These are phyloP conservation scores for Xylaria intraflava DNA, from an alignment of 495 filamentous ascomycete species.

Conservation along the genomic window DNA sequence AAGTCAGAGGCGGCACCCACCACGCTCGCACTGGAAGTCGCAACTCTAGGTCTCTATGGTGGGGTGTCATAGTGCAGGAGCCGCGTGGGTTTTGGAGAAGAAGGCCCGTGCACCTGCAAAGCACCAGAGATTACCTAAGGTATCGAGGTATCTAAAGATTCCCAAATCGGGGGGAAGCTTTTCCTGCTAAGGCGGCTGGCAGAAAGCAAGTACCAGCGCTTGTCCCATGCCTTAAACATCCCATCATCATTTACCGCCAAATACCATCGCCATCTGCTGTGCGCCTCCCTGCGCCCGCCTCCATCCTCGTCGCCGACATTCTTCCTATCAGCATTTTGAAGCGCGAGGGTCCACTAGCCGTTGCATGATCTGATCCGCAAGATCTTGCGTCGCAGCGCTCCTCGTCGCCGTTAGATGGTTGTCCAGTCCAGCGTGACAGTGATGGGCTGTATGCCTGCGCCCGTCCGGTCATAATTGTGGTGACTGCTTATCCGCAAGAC, in stretches of 20 bases:
- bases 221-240: constrained; percentile 10
- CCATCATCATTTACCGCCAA: constrained; percentile 7
- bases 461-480: not conserved
- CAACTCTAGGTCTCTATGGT: not conserved
- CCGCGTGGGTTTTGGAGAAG: not conserved
- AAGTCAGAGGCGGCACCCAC: too few species aligned
- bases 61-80: not conserved
- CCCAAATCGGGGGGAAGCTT: constrained; percentile 23
- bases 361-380: not conserved
- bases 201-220: not conserved
- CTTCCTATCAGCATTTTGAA: not conserved
- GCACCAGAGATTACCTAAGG: too few species aligned
- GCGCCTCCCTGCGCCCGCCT: constrained; percentile 1
- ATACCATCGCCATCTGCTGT: not conserved
- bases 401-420: constrained; percentile 16
- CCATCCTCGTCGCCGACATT: not conserved
- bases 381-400: not conserved
- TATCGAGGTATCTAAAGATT: too few species aligned
- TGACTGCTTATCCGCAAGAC: not conserved
- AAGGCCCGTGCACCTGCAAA: constrained; percentile 17
- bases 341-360: not conserved
- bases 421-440: constrained; percentile 15
- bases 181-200: constrained; percentile 7
- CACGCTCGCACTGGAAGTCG: too few species aligned
- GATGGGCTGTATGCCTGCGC: constrained; percentile 25